phyloP scores from a whole-genome alignment of 495 filamentous ascomycete species.

The Friedmanniomyces endolithicus region DNA sequence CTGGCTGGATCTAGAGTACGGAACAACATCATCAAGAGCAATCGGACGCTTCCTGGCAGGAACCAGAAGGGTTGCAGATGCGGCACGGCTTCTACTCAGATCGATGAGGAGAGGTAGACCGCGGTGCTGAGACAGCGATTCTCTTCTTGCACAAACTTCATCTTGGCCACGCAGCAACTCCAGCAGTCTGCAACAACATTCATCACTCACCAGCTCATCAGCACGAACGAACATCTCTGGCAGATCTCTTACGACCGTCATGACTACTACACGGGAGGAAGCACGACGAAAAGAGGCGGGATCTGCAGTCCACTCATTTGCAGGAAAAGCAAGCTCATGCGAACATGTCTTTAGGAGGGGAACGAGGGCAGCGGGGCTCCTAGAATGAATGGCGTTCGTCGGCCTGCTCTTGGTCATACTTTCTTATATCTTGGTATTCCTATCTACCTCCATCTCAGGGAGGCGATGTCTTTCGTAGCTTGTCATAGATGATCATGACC shows the following conservation, averaged over 20 bases:
- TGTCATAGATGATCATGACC: not conserved
- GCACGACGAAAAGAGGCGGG: not conserved
- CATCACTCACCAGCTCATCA: not conserved
- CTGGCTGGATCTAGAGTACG: conserved; percentile 7
- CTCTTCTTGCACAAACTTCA: conserved; percentile 2
- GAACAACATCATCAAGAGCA: not conserved
- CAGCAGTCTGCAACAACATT: not conserved
- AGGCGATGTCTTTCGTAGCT: not conserved
- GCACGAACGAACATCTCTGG: conserved; percentile 6
- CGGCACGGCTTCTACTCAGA: no score
- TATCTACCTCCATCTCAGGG: not conserved
- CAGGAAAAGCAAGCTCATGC: conserved; percentile 2
- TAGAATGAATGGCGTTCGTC: not conserved
- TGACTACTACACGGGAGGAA: not conserved
- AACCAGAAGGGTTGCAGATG: conserved; percentile 11
- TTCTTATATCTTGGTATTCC: no score
- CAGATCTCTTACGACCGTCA: conserved; percentile 15
- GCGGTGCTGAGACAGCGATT: not conserved
- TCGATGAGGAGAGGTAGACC: not conserved
- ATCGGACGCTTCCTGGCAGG: conserved; percentile 11
- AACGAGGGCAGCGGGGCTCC: not conserved
- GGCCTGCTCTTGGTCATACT: not conserved
- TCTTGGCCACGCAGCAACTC: not conserved
- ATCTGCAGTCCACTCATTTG: conserved; percentile 16
- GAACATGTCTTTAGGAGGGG: not conserved